Base-by-base conservation (phyloP, 2,329 filamentous ascomycete genomes). In the Verruconis gallopava region DNA sequence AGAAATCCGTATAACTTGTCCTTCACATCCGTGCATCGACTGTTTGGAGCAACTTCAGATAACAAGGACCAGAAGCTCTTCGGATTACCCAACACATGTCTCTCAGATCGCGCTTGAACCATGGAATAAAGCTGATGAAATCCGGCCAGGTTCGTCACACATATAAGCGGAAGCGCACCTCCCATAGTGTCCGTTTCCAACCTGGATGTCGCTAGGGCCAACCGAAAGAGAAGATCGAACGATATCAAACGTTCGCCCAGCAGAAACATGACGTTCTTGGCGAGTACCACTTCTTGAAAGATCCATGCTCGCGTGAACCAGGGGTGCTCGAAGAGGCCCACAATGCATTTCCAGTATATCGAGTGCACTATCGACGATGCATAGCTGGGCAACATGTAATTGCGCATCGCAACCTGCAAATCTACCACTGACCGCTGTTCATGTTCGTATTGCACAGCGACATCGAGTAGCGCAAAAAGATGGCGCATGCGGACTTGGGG, bases 231-330 rank as follows among this genome's bases (percentile, higher is more conserved):
- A 14, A 33, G 17, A 36, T 42, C 40, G 17, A 42, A 33, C 19
- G 40, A 36, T 17, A 42, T 33, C 20, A 42, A 30, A 12, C 40
- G 30, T 33, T 42, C 20, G 15, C 33, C 40, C 14, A 42, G 33
- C n/a, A 42, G 19, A 25, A 42, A 42, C n/a, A 36, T 30, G 19
- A 42, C 32, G 18, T 38, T 11, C 2, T 11, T 42, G 0, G 53
- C 54, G 28, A 53, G 52, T 37, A 49, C 49, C 17, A 56, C 48
- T 39, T 59, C 56, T 42, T 57, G 56, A 3, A 58, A 54, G 1
- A 58, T 52, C 55, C 57, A 60, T 0, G 63, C 35, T 15, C 60
- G 47, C 11, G 44, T 51, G 40, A 42, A 42, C 40, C 40, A 42
- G 20, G 30, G 30, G 36, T 42, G 32, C 13, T 30, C n/a, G n/a